phyloP scores from a whole-genome alignment of 768 basidiomycete species.

The Phaffia tasmanica region DNA sequence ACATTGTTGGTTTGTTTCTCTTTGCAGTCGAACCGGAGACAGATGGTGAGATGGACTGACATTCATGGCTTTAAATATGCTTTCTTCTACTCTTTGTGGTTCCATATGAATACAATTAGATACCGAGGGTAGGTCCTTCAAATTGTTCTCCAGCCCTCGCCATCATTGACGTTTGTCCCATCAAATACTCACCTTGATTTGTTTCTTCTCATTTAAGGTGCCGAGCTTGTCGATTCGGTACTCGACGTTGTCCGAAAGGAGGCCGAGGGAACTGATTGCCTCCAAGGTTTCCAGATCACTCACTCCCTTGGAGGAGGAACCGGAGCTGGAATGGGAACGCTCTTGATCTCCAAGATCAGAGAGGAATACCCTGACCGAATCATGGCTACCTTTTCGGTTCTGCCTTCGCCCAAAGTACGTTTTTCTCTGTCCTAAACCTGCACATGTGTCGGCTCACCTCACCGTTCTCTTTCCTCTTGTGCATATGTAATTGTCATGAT shows the following conservation, averaged over 20 bases:
- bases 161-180: no score
- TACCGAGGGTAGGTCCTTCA: slow-evolving; percentile 4
- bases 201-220: slow-evolving; percentile 63
- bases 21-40: background rate
- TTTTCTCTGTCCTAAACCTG: background rate
- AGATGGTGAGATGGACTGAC: background rate
- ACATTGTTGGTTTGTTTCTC: slow-evolving; percentile 34
- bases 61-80: background rate
- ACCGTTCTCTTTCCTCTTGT: background rate
- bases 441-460: background rate
- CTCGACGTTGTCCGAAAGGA: slow-evolving; percentile 98
- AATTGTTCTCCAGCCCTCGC: background rate
- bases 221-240: slow-evolving; percentile 95
- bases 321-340: slow-evolving; percentile 99
- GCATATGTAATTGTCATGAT: slow-evolving; percentile 8
- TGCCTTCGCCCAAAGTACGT: slow-evolving; percentile 75
- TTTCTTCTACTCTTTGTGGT: background rate
- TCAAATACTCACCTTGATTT: no score
- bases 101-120: slow-evolving; percentile 8
- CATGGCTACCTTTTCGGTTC: slow-evolving; percentile 99
- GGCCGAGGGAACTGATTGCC: slow-evolving; percentile 92
- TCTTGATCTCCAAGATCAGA: slow-evolving; percentile 96
- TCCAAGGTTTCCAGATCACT: slow-evolving; percentile 99
- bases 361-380: slow-evolving; percentile 99
- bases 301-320: slow-evolving; percentile 99